These are phyloP conservation scores for Leccinum incarnatum DNA, from an alignment of 768 basidiomycete genomes.

Conservation along the genomic window DNA sequence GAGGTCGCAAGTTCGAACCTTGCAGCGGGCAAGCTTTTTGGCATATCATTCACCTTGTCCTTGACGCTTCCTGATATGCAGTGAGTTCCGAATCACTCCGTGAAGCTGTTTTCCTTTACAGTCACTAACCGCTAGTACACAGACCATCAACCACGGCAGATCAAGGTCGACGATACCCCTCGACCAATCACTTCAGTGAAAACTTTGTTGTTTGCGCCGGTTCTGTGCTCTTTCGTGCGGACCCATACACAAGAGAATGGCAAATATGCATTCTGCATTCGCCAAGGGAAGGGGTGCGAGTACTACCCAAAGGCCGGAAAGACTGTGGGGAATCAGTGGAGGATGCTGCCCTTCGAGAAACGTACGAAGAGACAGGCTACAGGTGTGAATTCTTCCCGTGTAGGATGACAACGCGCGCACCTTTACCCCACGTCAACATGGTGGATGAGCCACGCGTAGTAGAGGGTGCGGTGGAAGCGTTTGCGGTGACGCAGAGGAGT, in stretches of 20 bases:
- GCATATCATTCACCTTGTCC: not conserved
- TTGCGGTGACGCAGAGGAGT: conserved; percentile 34
- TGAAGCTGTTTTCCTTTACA: not conserved
- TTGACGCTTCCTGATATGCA: not conserved
- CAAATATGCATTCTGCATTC: conserved; percentile 20
- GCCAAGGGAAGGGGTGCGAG: conserved; percentile 17
- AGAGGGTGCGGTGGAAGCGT: conserved; percentile 30
- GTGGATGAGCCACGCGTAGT: conserved; percentile 23
- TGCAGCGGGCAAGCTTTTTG: conserved; percentile 45
- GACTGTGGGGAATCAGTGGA: conserved; percentile 53
- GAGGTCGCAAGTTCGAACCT: conserved; percentile 66
- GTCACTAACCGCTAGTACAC: not conserved
- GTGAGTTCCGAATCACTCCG: not conserved
- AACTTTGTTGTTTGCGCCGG: conserved; percentile 22
- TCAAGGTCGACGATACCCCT: not conserved
- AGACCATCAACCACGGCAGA: not conserved
- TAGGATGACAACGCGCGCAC: conserved; percentile 55
- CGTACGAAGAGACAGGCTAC: conserved; percentile 66
- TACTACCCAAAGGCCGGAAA: conserved; percentile 64
- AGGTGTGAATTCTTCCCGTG: conserved; percentile 48
- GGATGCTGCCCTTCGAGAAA: conserved; percentile 54
- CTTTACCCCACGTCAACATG: conserved; percentile 41
- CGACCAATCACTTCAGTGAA: conserved; percentile 14
- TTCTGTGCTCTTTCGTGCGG: conserved; percentile 17
- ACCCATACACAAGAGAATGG: not conserved